These are phyloP conservation scores for Cnidoscolus chayamansa DNA, from an alignment of 441 rosid species.

Conservation along the genomic window DNA sequence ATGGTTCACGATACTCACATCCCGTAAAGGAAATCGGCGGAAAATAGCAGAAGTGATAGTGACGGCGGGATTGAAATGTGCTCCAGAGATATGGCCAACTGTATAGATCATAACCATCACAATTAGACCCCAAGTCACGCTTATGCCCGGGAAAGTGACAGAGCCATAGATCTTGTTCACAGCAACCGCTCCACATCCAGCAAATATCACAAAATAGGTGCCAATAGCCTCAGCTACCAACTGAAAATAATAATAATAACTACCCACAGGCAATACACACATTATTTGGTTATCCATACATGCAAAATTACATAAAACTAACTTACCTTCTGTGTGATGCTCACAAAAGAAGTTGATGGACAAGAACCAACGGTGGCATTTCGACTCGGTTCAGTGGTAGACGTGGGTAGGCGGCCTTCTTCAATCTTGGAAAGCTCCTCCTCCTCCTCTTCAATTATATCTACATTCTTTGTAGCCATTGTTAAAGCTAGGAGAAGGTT, in stretches of 20 bases:
- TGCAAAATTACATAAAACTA: background rate
- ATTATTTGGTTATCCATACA: background rate
- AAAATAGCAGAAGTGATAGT: slow-evolving; percentile 50
- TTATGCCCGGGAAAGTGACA: slow-evolving; percentile 68
- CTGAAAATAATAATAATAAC: slow-evolving; percentile 26
- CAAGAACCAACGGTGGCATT: too few species aligned
- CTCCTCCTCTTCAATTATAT: too few species aligned
- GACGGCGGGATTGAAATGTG: slow-evolving; percentile 82
- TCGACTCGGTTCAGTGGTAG: too few species aligned
- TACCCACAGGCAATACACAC: too few species aligned
- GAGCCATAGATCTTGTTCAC: slow-evolving; percentile 67
- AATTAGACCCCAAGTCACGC: slow-evolving; percentile 77
- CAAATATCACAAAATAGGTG: slow-evolving; percentile 60
- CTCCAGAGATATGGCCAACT: slow-evolving; percentile 75
- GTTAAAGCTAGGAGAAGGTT: too few species aligned
- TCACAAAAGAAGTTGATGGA: too few species aligned
- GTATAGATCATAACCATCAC: slow-evolving; percentile 46
- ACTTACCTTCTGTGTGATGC: too few species aligned
- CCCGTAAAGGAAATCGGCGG: slow-evolving; percentile 39
- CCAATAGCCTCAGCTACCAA: slow-evolving; percentile 50
- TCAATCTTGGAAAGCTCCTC: too few species aligned
- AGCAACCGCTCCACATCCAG: slow-evolving; percentile 30
- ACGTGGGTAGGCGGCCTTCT: too few species aligned
- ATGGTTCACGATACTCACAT: slow-evolving; percentile 30
- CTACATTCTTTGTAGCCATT: too few species aligned